phyloP scores from a whole-genome alignment of 2,329 filamentous ascomycete genomes.

The Alternaria sp. region DNA sequence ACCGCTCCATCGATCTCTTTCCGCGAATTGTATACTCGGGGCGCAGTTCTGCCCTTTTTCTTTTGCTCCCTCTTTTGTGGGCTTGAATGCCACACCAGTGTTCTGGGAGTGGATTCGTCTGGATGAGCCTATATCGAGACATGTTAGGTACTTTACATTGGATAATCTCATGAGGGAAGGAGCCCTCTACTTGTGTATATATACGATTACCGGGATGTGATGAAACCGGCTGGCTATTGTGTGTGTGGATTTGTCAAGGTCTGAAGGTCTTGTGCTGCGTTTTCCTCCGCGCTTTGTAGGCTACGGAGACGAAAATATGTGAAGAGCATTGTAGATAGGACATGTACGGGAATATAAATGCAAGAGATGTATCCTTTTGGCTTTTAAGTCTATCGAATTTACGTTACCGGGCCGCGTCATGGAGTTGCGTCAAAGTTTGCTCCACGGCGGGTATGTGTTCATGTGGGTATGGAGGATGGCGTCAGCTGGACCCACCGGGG shows the following conservation, averaged over 20 bases:
- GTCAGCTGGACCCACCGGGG: neutral
- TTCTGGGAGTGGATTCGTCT: neutral
- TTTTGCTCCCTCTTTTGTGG: neutral
- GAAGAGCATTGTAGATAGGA: constrained; percentile 5
- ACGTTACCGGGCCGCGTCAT: neutral
- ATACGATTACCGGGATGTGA: constrained; percentile 1
- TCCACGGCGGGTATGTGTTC: neutral
- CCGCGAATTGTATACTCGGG: constrained; percentile 15
- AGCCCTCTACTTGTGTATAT: constrained; percentile 1
- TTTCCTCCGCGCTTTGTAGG: neutral
- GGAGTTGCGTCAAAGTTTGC: neutral
- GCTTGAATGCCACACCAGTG: neutral
- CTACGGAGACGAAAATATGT: neutral
- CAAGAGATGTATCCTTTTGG: neutral
- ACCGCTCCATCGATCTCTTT: constrained; percentile 12
- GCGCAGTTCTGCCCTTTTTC: constrained; percentile 11
- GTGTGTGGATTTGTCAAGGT: neutral
- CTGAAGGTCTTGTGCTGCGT: neutral
- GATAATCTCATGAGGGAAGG: constrained; percentile 3
- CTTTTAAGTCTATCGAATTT: neutral
- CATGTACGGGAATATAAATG: constrained; percentile 3
- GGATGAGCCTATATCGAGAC: neutral
- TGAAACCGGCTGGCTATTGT: neutral
- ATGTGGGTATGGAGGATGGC: neutral
- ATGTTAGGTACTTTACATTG: constrained; percentile 8